Base-by-base conservation (phyloP, 805 yeast genomes). In the Wickerhamomyces hampshirensis region DNA sequence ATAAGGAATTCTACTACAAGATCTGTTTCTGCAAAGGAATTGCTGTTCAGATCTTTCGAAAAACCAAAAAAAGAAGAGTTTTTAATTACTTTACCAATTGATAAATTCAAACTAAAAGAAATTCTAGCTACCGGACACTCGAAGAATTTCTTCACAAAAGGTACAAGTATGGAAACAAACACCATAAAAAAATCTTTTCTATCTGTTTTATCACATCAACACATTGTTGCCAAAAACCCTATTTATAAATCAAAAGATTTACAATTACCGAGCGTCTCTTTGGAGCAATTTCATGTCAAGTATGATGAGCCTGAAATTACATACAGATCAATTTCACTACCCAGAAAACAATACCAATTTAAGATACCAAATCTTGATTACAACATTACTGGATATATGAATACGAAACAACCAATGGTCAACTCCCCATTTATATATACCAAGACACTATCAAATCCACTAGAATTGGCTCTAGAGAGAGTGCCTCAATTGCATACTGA, bases 231-330 rank as follows among this genome's bases (percentile, higher is more conserved):
- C 6, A 51, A 38, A 19, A 35, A 43, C 18, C 39, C 48, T 12
- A 33, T 54, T 3, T 47, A 44, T 5, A 52, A 52, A 31, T 37
- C 51, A 30, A 51, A 43, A 26, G 43, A 43, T 26, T 8, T 52
- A 4, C 33, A 27, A 7, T 35, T 41, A 6, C 52, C 54, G 6
- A 17, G 11, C 0, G 19, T 45, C 14, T 12, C 45, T 5, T 23
- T 16, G 14, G 47, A 46, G 4, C 32, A 37, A 6, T 10, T 46
- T 12, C 53, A 49, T 34, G 45, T 51, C 10, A 39, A 14, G 4
- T 42, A 30, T 14, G 35, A 41, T 6, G 36, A 30, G 1, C 26
- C 32, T 18, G 5, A 18, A 1, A 18, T 38, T 4, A 18, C 36
- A 14, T 35, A 43, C 16, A 33, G 47, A 28, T 2, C 28, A 5